Conservation (phyloP, 2,329 filamentous ascomycete species). For the Diaporthe citrichinensis region DNA sequence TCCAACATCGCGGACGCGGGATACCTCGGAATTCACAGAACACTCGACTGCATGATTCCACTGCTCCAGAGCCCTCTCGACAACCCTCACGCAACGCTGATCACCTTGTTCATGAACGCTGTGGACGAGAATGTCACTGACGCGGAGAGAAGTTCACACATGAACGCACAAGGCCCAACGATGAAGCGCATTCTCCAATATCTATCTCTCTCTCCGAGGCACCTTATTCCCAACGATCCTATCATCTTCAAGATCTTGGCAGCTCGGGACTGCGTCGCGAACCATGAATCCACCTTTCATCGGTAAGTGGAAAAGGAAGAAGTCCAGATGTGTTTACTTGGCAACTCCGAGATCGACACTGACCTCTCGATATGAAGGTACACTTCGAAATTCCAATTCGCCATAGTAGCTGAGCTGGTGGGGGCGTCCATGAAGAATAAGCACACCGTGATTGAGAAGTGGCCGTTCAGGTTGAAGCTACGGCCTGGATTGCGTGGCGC, state of each 20-base stretch:
- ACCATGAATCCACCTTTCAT: background rate
- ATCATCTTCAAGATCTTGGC: background rate
- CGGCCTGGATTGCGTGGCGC: background rate
- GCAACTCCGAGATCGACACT: background rate
- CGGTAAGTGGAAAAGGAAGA: background rate
- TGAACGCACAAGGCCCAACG: background rate
- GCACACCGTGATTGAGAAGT: conserved; percentile 16
- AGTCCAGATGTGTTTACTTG: too few species aligned
- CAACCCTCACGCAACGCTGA: conserved; percentile 15
- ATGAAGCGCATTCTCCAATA: background rate
- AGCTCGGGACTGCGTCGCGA: background rate
- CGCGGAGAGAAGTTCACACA: background rate
- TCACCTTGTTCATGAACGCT: conserved; percentile 22
- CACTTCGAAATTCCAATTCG: background rate
- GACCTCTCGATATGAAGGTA: background rate
- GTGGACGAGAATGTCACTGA: background rate
- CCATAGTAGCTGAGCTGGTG: background rate
- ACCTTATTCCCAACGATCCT: background rate
- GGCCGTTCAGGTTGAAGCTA: conserved; percentile 11
- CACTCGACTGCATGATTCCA: background rate
- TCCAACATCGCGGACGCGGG: conserved; percentile 10
- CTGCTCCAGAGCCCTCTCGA: background rate
- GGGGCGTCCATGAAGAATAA: background rate
- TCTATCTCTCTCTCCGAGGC: background rate
- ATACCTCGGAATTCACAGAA: background rate